These are phyloP conservation scores for Solanum hybrid DNA, from an alignment of 305 asterid genomes.

Conservation along the genomic window DNA sequence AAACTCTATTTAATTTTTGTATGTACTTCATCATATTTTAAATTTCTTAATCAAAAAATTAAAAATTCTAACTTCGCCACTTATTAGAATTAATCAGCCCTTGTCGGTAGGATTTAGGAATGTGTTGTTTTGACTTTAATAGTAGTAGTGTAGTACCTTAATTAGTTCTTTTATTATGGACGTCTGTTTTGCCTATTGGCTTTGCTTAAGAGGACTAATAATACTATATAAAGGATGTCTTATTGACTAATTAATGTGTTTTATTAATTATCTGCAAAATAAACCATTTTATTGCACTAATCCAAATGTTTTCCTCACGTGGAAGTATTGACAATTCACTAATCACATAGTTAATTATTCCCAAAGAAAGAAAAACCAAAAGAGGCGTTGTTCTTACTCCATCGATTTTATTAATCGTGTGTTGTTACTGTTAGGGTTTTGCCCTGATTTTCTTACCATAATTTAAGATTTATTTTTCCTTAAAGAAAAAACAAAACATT, in stretches of 20 bases:
- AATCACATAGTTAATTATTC: not conserved
- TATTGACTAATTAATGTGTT: not conserved
- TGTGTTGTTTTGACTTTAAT: not conserved
- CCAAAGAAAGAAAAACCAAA: not conserved
- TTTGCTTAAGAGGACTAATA: not conserved
- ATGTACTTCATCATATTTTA: not conserved
- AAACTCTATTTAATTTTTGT: not conserved
- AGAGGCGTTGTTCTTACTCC: not conserved
- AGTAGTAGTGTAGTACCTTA: not conserved
- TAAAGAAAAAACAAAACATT: too few relatives aligned
- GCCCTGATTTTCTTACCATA: too few relatives aligned
- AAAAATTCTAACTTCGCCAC: not conserved
- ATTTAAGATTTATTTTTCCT: too few relatives aligned
- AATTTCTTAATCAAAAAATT: not conserved
- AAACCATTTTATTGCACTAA: not conserved
- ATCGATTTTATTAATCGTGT: not conserved
- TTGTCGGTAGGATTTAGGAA: not conserved
- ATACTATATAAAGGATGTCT: not conserved
- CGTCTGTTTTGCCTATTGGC: not conserved
- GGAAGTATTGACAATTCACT: not conserved
- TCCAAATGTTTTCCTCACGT: not conserved
- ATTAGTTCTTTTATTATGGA: not conserved
- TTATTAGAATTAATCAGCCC: not conserved
- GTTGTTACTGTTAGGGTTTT: too few relatives aligned
- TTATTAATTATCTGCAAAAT: not conserved